A percentile compares a stretch with the other conserved stretches of the same genome.
Evolutionary conservation across 78 protist species (phyloP).

Genomic region (Emiliania huxleyi): DNA sequence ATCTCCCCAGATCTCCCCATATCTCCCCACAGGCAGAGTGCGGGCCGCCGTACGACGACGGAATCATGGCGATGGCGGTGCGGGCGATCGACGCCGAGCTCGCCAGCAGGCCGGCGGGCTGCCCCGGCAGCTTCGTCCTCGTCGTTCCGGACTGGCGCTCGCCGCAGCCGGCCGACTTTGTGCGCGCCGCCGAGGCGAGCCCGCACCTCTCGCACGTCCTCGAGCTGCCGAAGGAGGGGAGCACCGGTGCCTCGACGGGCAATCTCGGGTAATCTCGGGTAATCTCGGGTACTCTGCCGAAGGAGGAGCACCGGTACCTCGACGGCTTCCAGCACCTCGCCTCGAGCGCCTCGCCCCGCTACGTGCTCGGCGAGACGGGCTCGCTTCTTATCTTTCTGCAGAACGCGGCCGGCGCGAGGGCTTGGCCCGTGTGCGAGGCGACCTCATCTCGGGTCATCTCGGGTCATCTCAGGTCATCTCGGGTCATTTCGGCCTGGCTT

Average conservation of each 20-base stretch:
- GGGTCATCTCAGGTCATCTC: too few species aligned
- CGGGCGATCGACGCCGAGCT: not conserved
- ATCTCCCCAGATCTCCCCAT: too few species aligned
- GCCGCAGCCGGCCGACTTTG: too few species aligned
- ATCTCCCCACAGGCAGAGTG: too few species aligned
- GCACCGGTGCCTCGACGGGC: too few species aligned
- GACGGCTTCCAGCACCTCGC: not conserved
- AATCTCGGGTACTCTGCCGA: too few species aligned
- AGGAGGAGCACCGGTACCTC: not conserved
- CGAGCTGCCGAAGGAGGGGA: not conserved
- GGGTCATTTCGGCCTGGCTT: too few species aligned
- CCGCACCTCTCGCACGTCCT: not conserved
- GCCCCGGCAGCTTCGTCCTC: not conserved
- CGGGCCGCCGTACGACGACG: not conserved
- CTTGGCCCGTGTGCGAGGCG: too few species aligned
- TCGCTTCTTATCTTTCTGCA: not conserved
- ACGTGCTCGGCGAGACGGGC: not conserved
- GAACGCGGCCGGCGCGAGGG: not conserved
- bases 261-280: too few species aligned
- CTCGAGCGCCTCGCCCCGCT: not conserved
- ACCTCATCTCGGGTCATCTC: too few species aligned
- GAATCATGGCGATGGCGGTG: not conserved
- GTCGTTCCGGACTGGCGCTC: not conserved
- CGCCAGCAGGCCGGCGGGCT: not conserved
- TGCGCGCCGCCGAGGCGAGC: not conserved